Percentiles rank a stretch among this genome's conserved stretches.
Evolutionary conservation across 2,329 filamentous ascomycete genomes (phyloP).

Genomic region (Epichloe bromicola): DNA sequence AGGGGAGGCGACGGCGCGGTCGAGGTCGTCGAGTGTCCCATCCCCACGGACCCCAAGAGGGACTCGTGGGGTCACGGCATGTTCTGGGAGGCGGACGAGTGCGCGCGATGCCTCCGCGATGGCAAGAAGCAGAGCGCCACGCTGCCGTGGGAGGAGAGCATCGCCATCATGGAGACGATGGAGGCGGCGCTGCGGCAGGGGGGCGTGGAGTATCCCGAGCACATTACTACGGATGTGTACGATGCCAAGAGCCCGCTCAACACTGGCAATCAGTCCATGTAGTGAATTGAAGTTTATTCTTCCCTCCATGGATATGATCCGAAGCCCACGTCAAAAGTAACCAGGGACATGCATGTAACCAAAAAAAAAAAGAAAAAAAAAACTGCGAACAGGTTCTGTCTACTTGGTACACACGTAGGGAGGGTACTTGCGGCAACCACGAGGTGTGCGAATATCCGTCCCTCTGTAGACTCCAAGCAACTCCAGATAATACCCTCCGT

Average conservation of each 20-base stretch:
- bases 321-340: no score
- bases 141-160: slow-evolving; percentile 61
- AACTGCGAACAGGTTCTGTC: no score
- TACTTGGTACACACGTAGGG: no score
- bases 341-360: no score
- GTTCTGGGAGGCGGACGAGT: slow-evolving; percentile 82
- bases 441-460: no score
- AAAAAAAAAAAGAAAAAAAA: no score
- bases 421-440: no score
- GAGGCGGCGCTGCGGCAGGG: slow-evolving; percentile 41
- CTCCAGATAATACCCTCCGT: not conserved
- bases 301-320: no score
- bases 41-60: slow-evolving; percentile 35
- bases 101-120: slow-evolving; percentile 60
- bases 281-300: not conserved
- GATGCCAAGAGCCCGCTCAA: slow-evolving; percentile 50
- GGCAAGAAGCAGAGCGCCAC: slow-evolving; percentile 62
- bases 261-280: slow-evolving; percentile 28
- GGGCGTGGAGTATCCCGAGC: slow-evolving; percentile 38
- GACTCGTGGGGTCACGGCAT: slow-evolving; percentile 57
- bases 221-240: slow-evolving; percentile 44
- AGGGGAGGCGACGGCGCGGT: slow-evolving; percentile 32
- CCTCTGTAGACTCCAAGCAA: no score
- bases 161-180: slow-evolving; percentile 71
- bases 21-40: slow-evolving; percentile 39